Evolutionary conservation across 2,329 filamentous ascomycete genomes (phyloP).

Genomic region (Clonostachys solani): DNA sequence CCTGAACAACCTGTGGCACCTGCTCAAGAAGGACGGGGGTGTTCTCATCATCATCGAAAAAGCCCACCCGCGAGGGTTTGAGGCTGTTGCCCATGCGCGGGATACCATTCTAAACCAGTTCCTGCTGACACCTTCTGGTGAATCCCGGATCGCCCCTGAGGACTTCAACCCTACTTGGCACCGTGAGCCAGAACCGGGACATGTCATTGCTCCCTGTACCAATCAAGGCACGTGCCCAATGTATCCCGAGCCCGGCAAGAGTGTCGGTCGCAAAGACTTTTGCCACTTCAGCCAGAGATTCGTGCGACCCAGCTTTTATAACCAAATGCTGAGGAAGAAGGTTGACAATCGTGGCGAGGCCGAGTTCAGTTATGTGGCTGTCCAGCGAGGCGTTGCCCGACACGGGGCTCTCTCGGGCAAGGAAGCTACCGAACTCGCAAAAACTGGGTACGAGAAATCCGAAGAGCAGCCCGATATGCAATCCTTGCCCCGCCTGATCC

Average conservation of each 20-base stretch:
- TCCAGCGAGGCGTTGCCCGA: conserved; percentile 65
- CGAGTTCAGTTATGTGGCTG: conserved; percentile 82
- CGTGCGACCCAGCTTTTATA: conserved; percentile 77
- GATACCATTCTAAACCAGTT: conserved; percentile 73
- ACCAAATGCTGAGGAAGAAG: conserved; percentile 64
- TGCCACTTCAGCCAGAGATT: conserved; percentile 91
- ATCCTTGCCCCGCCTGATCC: conserved; percentile 71
- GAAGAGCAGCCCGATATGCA: conserved; percentile 48
- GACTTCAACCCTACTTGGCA: conserved; percentile 30
- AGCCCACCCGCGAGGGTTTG: conserved; percentile 86
- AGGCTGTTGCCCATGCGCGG: conserved; percentile 82
- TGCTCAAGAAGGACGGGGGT: conserved; percentile 80
- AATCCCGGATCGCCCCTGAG: conserved; percentile 22
- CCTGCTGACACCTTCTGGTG: conserved; percentile 49
- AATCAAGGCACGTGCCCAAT: conserved; percentile 88
- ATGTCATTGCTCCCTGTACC: conserved; percentile 75
- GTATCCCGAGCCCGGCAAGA: conserved; percentile 69
- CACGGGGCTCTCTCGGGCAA: conserved; percentile 36
- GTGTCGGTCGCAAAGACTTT: conserved; percentile 76
- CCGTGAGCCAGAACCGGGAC: conserved; percentile 51
- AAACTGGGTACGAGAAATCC: conserved; percentile 63
- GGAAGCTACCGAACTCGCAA: conserved; percentile 60
- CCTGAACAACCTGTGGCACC: conserved; percentile 83
- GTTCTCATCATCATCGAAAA: conserved; percentile 88
- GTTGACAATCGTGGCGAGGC: conserved; percentile 85